Evolutionary conservation across 208 protist species (phyloP), one percentile per base, ranked within the genome.

Genomic region (Trypanosoma scelopori): DNA sequence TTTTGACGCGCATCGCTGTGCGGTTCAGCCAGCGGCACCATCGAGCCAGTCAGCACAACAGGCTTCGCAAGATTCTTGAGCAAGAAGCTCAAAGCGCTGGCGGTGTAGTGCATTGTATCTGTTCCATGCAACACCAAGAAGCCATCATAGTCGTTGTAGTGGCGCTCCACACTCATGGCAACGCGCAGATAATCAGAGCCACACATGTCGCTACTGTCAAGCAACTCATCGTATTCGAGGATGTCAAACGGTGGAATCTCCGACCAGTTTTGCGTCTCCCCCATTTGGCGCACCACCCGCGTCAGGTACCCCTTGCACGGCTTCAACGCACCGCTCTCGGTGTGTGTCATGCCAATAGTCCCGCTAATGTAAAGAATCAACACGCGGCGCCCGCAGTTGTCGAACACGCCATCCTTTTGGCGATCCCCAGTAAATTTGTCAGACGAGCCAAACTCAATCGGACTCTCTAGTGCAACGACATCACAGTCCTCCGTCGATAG

Each of bases 51-150:
- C 9, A 99, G 57, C 37, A 99, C 84, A 28, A 99, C 97, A 0
- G 97, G 81, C 80, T 99, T 99, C 32, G 76, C 81, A 2, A 99
- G 79, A 77, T 99, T 98, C 68, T 95, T 82, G 9, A 99, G 81
- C 64, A 99, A 82, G 66, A 99, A 99, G 41, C 90, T 94, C 4
- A 99, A 79, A 13, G 97, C 97, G 52, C 77, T 92, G 5, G 97
- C 95, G 7, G 96, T 98, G 81, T 98, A 99, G 45, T 97, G 83
- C 95, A 99, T 97, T 5, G 98, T 99, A 79, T 99, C 98, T 5
- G 97, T 99, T 43, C 98, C 97, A 62, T 98, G 92, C 6, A 37
- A 9, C 9, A 37, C 32, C 35, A 99, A 92, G 69, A 99, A 99
- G 12, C 96, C 97, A 74, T 99, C 95, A 79, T 98, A 99, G 23